phyloP scores from a whole-genome alignment of 2,329 filamentous ascomycete species.

The Fusarium sp. region DNA sequence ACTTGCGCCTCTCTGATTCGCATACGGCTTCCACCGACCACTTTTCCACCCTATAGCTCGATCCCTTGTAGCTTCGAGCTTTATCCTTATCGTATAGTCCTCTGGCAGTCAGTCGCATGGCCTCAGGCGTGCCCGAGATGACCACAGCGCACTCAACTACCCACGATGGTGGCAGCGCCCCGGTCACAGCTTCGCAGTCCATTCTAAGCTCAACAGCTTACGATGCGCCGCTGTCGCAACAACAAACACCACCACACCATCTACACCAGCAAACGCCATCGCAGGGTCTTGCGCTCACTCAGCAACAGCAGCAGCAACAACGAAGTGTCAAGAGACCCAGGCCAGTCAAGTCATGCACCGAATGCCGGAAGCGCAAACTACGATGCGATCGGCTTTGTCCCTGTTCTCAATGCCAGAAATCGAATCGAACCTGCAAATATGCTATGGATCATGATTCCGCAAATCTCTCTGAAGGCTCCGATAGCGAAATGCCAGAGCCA shows the following conservation, averaged over 20 bases:
- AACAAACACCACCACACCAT: slow-evolving; percentile 42
- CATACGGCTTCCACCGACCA: slow-evolving; percentile 5
- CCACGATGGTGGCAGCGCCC: slow-evolving; percentile 36
- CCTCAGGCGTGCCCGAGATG: slow-evolving; percentile 28
- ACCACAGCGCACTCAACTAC: slow-evolving; percentile 38
- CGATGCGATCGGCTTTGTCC: slow-evolving; percentile 65
- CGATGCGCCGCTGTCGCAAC: slow-evolving; percentile 40
- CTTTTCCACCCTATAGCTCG: not conserved
- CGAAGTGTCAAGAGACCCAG: slow-evolving; percentile 63
- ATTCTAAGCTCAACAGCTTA: slow-evolving; percentile 37
- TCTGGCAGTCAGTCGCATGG: slow-evolving; percentile 4
- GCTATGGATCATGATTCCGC: slow-evolving; percentile 59
- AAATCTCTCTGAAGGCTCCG: slow-evolving; percentile 61
- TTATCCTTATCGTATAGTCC: not conserved
- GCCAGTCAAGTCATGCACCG: slow-evolving; percentile 66
- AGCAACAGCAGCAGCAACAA: slow-evolving; percentile 46
- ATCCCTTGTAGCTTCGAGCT: slow-evolving; percentile 4
- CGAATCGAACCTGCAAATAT: slow-evolving; percentile 64
- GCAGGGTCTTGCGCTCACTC: slow-evolving; percentile 33
- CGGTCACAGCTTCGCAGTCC: slow-evolving; percentile 20
- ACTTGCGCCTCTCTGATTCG: slow-evolving; percentile 4
- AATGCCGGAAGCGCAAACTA: slow-evolving; percentile 67
- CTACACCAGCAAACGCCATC: slow-evolving; percentile 42
- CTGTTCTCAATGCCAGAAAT: slow-evolving; percentile 68
- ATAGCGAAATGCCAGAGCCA: slow-evolving; percentile 49